Percentiles rank a stretch among this genome's conserved stretches.
Conservation (phyloP, 768 basidiomycete species). For the Cytidiella melzeri region DNA sequence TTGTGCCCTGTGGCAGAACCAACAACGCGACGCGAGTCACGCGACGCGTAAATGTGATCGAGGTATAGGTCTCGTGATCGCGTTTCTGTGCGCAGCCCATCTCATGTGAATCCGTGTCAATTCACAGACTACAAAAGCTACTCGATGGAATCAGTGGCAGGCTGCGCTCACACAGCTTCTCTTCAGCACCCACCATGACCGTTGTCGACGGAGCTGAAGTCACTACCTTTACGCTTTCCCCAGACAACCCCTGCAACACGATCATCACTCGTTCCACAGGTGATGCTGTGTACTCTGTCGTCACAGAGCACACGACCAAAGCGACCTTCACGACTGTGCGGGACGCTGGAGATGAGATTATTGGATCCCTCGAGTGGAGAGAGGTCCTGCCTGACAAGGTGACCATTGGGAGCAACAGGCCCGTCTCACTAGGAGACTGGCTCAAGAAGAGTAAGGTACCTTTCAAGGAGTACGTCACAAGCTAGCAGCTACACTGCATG, state of each 20-base stretch:
- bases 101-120: too few species aligned
- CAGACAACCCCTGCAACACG: slow-evolving; percentile 39
- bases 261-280: slow-evolving; percentile 27
- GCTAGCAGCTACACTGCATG: too few species aligned
- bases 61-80: too few species aligned
- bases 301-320: slow-evolving; percentile 27
- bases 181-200: too few species aligned
- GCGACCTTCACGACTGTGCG: slow-evolving; percentile 29
- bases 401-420: slow-evolving; percentile 27
- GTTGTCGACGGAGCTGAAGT: too few species aligned
- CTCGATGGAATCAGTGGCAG: too few species aligned
- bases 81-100: too few species aligned
- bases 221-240: slow-evolving; percentile 29
- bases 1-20: too few species aligned
- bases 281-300: slow-evolving; percentile 31
- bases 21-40: too few species aligned
- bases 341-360: slow-evolving; percentile 25
- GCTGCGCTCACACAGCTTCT: too few species aligned
- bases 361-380: slow-evolving; percentile 36
- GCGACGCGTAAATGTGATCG: too few species aligned
- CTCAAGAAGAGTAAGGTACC: slow-evolving; percentile 35
- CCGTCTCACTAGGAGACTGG: slow-evolving; percentile 32
- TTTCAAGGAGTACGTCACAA: slow-evolving; percentile 33
- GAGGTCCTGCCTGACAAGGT: slow-evolving; percentile 34
- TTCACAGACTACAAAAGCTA: too few species aligned